A percentile compares a stretch with the other conserved stretches of the same genome.
Conservation (phyloP, 106 monocot genomes). For the Apostasia shenzhenica region DNA sequence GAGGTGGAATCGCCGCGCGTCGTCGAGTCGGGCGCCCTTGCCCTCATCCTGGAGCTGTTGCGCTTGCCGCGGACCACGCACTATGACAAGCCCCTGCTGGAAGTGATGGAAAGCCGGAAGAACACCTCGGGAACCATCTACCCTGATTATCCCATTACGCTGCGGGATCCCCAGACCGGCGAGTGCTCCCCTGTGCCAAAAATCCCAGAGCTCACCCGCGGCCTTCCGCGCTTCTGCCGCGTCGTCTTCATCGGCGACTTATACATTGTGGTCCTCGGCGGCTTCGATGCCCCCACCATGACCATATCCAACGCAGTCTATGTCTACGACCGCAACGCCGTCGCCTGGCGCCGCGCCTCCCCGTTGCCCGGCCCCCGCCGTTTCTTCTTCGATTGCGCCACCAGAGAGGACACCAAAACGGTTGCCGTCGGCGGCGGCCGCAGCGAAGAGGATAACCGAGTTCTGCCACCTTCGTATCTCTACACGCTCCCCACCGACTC, state of each 20-base stretch:
- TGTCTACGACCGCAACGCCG: slow-evolving; percentile 44
- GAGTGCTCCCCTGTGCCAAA: slow-evolving; percentile 24
- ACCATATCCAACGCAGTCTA: slow-evolving; percentile 27
- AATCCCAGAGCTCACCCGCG: slow-evolving; percentile 21
- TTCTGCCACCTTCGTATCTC: too few relatives aligned
- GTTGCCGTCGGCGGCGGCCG: slow-evolving; percentile 64
- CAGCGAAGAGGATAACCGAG: slow-evolving; percentile 14
- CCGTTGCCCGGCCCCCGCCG: slow-evolving; percentile 38
- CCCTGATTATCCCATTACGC: slow-evolving; percentile 20
- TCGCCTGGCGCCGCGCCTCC: slow-evolving; percentile 27
- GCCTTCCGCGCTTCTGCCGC: slow-evolving; percentile 53
- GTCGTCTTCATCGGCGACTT: slow-evolving; percentile 14
- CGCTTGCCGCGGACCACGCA: slow-evolving; percentile 13
- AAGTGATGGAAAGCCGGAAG: slow-evolving; percentile 12
- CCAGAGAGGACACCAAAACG: background rate
- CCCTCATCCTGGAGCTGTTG: slow-evolving; percentile 17
- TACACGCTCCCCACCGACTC: too few relatives aligned
- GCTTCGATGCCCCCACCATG: slow-evolving; percentile 47
- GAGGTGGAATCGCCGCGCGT: slow-evolving; percentile 33
- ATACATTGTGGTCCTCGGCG: slow-evolving; percentile 40
- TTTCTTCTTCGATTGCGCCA: slow-evolving; percentile 64
- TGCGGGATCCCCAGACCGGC: slow-evolving; percentile 29
- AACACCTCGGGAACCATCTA: slow-evolving; percentile 3
- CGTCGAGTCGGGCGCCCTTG: slow-evolving; percentile 14
- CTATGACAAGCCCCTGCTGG: too few relatives aligned